Evolutionary conservation across 2,329 filamentous ascomycete genomes (phyloP), one percentile per base, ranked within the genome.

Genomic region (Exophiala dermatitidis): DNA sequence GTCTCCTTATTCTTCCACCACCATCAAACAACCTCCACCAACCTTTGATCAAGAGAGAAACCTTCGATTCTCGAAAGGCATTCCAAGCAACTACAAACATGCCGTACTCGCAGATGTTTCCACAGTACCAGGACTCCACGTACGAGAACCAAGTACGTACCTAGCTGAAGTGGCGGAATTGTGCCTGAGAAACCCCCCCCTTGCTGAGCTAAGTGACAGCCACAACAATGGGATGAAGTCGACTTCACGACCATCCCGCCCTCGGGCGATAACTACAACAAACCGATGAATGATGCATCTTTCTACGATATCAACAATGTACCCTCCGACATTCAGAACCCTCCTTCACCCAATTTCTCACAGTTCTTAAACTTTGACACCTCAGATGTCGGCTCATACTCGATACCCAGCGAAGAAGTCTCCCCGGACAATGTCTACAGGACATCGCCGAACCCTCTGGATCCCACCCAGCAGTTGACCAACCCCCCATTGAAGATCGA

Each of bases 291-390:
- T 10, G 48, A 57, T 12, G 29, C 52, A 10, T 10, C 31, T 26
- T 59, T 50, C 34, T 50, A 52, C 43, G 51, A 50, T 38, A 6
- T 51, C 32, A 47, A 50, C 33, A 12, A 32, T 33, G 31, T 53
- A 5, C 48, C 49, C 19, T n/a, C 48, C 19, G 34, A 34, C 12
- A 40, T 38, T 30, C 53, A 59, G 48, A 48, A 45, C 44, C 46
- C 49, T n/a, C 53, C 51, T 10, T 59, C 54, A 26, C 54, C 57
- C 5, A 52, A 54, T 49, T 59, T 54, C 37, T 54, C 50, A 9
- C 57, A 59, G 40, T 59, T 54, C 32, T 45, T 59, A 28, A 57
- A 59, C 40, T 56, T 57, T 48, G 57, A 57, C 29, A 51, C 53
- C 30, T 50, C 52, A 32, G 57, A 54, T 30, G 42, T 49, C 7